phyloP scores from a whole-genome alignment of 768 basidiomycete species.

The Russula olivacea region DNA sequence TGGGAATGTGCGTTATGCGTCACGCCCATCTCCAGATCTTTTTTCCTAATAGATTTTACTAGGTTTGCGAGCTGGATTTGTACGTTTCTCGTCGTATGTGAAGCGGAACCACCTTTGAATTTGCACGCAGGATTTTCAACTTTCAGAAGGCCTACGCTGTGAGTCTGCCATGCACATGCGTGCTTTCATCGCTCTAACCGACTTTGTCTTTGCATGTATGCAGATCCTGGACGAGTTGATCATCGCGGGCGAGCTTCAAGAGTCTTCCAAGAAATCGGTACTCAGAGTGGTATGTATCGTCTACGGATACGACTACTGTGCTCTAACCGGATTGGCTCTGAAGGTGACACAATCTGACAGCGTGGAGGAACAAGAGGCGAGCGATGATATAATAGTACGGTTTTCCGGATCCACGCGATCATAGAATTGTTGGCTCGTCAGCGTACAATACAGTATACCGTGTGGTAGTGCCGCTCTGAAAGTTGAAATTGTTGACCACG shows the following conservation, averaged over 20 bases:
- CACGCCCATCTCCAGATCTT: not conserved
- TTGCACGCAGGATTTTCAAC: slow-evolving; percentile 76
- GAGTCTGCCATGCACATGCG: not conserved
- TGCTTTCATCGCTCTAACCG: not conserved
- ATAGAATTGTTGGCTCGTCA: not conserved
- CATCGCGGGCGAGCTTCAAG: slow-evolving; percentile 90
- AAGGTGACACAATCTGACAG: slow-evolving; percentile 82
- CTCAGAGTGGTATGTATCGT: slow-evolving; percentile 46
- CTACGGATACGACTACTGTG: not conserved
- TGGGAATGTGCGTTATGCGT: slow-evolving; percentile 63
- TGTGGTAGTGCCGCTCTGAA: not conserved
- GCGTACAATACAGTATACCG: not conserved
- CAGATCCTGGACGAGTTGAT: slow-evolving; percentile 90
- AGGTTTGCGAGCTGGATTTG: slow-evolving; percentile 94
- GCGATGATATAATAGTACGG: slow-evolving; percentile 74
- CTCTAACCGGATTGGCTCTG: not conserved
- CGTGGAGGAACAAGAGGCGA: slow-evolving; percentile 80
- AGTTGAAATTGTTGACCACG: slow-evolving; percentile 24
- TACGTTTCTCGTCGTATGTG: slow-evolving; percentile 35
- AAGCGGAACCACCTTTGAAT: not conserved
- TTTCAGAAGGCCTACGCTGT: slow-evolving; percentile 95
- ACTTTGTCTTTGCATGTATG: not conserved
- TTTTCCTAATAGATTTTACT: slow-evolving; percentile 4
- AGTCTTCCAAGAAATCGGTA: slow-evolving; percentile 74
- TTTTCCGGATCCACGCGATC: slow-evolving; percentile 61